Evolutionary conservation across 2,329 filamentous ascomycete genomes (phyloP).

Genomic region (Tolypocladium pustulatum): DNA sequence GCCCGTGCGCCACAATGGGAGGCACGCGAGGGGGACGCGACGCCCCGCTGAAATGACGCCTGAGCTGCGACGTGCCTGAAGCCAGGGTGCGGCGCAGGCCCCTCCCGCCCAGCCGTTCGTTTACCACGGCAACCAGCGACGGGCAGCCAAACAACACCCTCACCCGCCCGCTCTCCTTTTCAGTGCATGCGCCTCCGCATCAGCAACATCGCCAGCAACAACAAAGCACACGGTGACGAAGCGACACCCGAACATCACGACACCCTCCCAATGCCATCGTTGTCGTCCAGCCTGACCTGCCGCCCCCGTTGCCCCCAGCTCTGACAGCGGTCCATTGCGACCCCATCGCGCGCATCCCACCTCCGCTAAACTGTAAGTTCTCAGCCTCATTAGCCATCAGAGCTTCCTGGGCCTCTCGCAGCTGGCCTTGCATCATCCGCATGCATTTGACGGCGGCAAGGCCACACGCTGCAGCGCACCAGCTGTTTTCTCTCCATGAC

Average conservation of each 20-base stretch:
- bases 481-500: no score
- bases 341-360: background rate
- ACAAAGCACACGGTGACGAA: background rate
- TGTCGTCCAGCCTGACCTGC: background rate
- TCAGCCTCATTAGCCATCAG: no score
- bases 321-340: constrained; percentile 3
- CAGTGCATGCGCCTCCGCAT: background rate
- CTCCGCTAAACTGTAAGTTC: background rate
- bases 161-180: background rate
- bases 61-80: background rate
- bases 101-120: background rate
- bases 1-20: background rate
- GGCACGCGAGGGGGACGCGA: background rate
- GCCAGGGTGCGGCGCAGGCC: background rate
- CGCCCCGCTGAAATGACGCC: background rate
- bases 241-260: no score
- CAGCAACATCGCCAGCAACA: background rate
- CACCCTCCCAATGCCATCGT: background rate
- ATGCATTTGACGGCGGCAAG: background rate
- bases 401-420: background rate
- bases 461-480: background rate
- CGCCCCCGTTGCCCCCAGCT: constrained; percentile 4
- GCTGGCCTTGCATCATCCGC: background rate
- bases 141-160: background rate
- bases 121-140: background rate